Evolutionary conservation across 495 filamentous ascomycete species (phyloP).

Genomic region (Neurospora sp.): DNA sequence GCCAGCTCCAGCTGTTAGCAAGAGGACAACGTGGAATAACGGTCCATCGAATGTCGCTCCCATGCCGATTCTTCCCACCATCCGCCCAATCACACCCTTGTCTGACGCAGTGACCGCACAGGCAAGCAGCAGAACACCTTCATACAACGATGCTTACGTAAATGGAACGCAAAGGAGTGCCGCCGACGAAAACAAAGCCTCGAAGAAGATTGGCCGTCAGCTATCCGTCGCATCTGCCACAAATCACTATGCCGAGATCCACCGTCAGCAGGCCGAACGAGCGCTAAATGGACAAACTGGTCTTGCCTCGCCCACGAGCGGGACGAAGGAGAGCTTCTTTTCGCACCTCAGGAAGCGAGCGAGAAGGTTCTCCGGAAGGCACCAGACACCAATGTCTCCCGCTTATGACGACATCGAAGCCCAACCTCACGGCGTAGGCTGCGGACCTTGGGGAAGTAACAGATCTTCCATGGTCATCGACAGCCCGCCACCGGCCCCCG

Average conservation of each 20-base stretch:
- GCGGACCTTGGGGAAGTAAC: slow-evolving; percentile 76
- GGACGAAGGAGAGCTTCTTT: slow-evolving; percentile 89
- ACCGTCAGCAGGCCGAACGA: slow-evolving; percentile 84
- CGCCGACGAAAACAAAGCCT: slow-evolving; percentile 53
- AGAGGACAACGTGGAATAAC: slow-evolving; percentile 83
- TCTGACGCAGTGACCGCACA: slow-evolving; percentile 89
- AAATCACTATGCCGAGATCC: slow-evolving; percentile 77
- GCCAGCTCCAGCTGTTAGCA: slow-evolving; percentile 49
- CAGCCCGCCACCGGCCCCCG: slow-evolving; percentile 37
- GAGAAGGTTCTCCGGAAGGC: slow-evolving; percentile 80
- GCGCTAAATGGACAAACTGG: slow-evolving; percentile 76
- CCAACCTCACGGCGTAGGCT: slow-evolving; percentile 47
- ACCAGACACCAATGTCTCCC: slow-evolving; percentile 65
- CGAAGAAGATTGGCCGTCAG: slow-evolving; percentile 93
- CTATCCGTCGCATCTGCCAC: slow-evolving; percentile 90
- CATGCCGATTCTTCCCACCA: slow-evolving; percentile 96
- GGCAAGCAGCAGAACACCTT: slow-evolving; percentile 43
- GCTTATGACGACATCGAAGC: slow-evolving; percentile 79
- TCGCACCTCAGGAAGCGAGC: slow-evolving; percentile 94
- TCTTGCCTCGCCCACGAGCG: slow-evolving; percentile 51
- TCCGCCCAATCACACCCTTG: slow-evolving; percentile 86
- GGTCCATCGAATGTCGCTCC: slow-evolving; percentile 74
- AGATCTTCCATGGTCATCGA: slow-evolving; percentile 79
- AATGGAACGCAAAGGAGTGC: slow-evolving; percentile 17
- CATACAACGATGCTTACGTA: slow-evolving; percentile 38